These are phyloP conservation scores for Ogataea methylovora DNA, from an alignment of 805 yeast genomes.

Conservation along the genomic window DNA sequence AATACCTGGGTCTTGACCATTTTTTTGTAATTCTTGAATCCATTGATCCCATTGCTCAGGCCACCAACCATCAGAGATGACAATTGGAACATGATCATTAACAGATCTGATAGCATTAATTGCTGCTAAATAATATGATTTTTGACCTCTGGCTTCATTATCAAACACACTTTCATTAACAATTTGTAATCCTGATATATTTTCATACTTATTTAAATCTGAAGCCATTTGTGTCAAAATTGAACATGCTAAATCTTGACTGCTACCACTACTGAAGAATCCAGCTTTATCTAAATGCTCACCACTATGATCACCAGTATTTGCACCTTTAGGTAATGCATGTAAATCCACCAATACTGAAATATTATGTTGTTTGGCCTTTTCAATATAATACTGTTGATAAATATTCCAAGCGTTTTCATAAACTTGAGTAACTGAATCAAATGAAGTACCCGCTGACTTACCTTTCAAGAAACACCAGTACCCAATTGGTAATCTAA, in stretches of 20 bases:
- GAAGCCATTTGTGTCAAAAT: slow-evolving; percentile 52
- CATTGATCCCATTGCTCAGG: slow-evolving; percentile 69
- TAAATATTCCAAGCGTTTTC: slow-evolving; percentile 64
- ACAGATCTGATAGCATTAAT: slow-evolving; percentile 47
- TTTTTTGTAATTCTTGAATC: slow-evolving; percentile 35
- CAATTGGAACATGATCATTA: slow-evolving; percentile 55
- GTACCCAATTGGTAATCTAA: slow-evolving; percentile 86
- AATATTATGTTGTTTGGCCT: slow-evolving; percentile 56
- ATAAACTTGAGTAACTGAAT: slow-evolving; percentile 47
- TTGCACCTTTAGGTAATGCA: slow-evolving; percentile 91
- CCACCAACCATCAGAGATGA: slow-evolving; percentile 95
- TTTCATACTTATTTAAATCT: slow-evolving; percentile 51
- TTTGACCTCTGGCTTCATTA: slow-evolving; percentile 43
- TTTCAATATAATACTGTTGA: slow-evolving; percentile 40
- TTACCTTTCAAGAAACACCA: slow-evolving; percentile 50
- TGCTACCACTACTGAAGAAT: slow-evolving; percentile 48
- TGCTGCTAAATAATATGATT: slow-evolving; percentile 59
- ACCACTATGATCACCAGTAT: slow-evolving; percentile 81
- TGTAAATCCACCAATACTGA: slow-evolving; percentile 81
- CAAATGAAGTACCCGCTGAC: slow-evolving; percentile 57
- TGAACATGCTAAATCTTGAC: slow-evolving; percentile 38
- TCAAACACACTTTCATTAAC: slow-evolving; percentile 77
- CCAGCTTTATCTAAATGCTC: slow-evolving; percentile 48
- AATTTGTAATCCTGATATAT: slow-evolving; percentile 75
- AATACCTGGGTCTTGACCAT: slow-evolving; percentile 42